phyloP scores from a whole-genome alignment of 805 yeast species.

The Kuraishia borneana region DNA sequence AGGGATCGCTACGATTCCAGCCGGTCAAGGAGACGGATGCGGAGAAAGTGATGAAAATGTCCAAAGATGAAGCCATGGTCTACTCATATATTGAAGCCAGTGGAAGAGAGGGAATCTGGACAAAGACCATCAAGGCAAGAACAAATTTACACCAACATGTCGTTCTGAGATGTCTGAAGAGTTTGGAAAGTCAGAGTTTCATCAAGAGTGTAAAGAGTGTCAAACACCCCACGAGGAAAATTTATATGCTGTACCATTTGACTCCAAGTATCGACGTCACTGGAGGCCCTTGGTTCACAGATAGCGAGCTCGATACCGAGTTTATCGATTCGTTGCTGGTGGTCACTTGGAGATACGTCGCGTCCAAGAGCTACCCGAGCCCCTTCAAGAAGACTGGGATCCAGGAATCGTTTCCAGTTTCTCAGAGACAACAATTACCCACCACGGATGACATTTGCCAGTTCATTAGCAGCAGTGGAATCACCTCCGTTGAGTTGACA shows the following conservation, averaged over 20 bases:
- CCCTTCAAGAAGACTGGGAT: constrained; percentile 38
- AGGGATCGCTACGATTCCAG: constrained; percentile 61
- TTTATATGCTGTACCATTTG: constrained; percentile 86
- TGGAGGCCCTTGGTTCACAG: constrained; percentile 99
- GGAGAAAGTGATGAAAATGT: constrained; percentile 63
- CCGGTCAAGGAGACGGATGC: constrained; percentile 71
- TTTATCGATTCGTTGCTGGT: constrained; percentile 77
- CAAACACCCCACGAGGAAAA: constrained; percentile 84
- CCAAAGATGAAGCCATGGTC: constrained; percentile 80
- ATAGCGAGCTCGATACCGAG: constrained; percentile 87
- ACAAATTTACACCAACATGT: constrained; percentile 87
- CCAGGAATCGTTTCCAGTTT: constrained; percentile 36
- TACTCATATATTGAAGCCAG: constrained; percentile 87
- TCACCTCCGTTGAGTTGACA: constrained; percentile 74
- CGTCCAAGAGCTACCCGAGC: constrained; percentile 65
- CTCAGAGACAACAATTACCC: constrained; percentile 38
- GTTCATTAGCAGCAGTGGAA: constrained; percentile 60
- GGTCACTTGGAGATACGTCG: constrained; percentile 81
- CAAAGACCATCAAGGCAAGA: constrained; percentile 78
- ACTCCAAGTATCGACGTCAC: constrained; percentile 95
- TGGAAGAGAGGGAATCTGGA: constrained; percentile 95
- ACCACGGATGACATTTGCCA: constrained; percentile 63
- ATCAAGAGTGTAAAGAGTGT: constrained; percentile 88
- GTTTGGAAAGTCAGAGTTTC: constrained; percentile 67
- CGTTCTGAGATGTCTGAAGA: constrained; percentile 73